A percentile compares a stretch with the other conserved stretches of the same genome.
These are phyloP conservation scores for Psilocybe subaeruginosa DNA, from an alignment of 768 basidiomycete species.

Conservation along the genomic window DNA sequence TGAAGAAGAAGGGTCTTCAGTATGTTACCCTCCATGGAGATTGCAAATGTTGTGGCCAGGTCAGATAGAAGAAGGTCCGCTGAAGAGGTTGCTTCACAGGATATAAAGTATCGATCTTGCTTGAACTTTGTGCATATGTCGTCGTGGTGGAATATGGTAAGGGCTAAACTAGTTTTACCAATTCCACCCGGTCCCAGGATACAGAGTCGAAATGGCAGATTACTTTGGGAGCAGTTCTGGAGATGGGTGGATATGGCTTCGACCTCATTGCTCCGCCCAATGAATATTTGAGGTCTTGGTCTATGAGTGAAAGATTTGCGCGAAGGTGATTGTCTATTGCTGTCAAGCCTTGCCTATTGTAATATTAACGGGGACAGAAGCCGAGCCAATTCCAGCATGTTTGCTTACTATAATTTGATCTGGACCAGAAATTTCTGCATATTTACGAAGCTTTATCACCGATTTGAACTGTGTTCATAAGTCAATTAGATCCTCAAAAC, in stretches of 20 bases:
- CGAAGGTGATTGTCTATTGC: not conserved
- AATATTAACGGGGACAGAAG: too few species aligned
- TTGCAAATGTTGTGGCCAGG: conserved; percentile 19
- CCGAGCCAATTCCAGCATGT: not conserved
- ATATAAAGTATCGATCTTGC: conserved; percentile 25
- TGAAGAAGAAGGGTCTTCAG: conserved; percentile 17
- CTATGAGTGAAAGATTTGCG: not conserved
- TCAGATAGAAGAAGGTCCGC: conserved; percentile 25
- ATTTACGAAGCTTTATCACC: conserved; percentile 13
- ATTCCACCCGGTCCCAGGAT: conserved; percentile 36
- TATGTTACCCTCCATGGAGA: conserved; percentile 15
- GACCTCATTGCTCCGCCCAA: conserved; percentile 27
- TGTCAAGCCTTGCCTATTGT: too few species aligned
- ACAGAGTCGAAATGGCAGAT: conserved; percentile 19
- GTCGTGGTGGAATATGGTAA: conserved; percentile 26
- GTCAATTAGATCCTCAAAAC: not conserved
- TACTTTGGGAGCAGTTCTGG: not conserved
- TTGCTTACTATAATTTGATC: not conserved
- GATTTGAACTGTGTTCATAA: conserved; percentile 13
- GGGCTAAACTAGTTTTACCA: conserved; percentile 34
- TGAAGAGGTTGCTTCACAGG: conserved; percentile 30
- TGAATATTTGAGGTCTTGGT: conserved; percentile 26
- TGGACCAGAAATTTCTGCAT: not conserved
- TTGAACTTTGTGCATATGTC: conserved; percentile 19
- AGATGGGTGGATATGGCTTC: conserved; percentile 17